phyloP scores from a whole-genome alignment of 176 grass and related monocot species.

The Elymus sibiricus region DNA sequence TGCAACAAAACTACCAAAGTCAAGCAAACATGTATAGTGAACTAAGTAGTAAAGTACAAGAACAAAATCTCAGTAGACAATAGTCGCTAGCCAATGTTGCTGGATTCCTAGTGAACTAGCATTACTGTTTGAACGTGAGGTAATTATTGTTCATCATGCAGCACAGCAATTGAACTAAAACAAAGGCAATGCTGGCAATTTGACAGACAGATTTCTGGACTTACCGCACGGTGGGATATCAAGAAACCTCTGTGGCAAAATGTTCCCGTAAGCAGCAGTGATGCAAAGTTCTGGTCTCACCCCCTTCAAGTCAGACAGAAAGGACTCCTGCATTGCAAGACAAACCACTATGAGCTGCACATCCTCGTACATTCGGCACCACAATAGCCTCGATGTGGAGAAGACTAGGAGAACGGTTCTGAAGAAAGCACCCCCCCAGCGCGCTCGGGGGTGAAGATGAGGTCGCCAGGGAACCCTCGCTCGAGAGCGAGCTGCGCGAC shows the following conservation, averaged over 20 bases:
- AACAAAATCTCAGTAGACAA: background rate
- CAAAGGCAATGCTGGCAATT: background rate
- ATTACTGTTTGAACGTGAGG: slow-evolving; percentile 7
- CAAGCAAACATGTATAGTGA: background rate
- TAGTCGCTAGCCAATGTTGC: background rate
- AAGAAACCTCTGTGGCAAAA: slow-evolving; percentile 91
- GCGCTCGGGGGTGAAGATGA: slow-evolving; percentile 75
- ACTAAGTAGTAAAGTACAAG: background rate
- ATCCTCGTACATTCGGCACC: background rate
- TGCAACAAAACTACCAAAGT: background rate
- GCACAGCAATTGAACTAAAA: background rate
- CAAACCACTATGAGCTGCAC: background rate
- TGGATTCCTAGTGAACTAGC: background rate
- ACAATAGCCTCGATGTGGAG: background rate
- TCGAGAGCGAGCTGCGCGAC: slow-evolving; percentile 70
- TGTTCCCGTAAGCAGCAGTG: slow-evolving; percentile 90
- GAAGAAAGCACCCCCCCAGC: slow-evolving; percentile 46
- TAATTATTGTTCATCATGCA: background rate
- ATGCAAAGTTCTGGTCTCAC: slow-evolving; percentile 78
- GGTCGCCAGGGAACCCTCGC: slow-evolving; percentile 57
- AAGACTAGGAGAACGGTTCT: background rate
- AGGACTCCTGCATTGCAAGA: slow-evolving; percentile 58
- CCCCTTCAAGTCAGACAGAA: slow-evolving; percentile 63
- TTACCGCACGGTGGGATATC: slow-evolving; percentile 67
- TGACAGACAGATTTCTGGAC: slow-evolving; percentile 3